Evolutionary conservation across 305 asterid genomes (phyloP).

Genomic region (Fraxinus dipetala): DNA sequence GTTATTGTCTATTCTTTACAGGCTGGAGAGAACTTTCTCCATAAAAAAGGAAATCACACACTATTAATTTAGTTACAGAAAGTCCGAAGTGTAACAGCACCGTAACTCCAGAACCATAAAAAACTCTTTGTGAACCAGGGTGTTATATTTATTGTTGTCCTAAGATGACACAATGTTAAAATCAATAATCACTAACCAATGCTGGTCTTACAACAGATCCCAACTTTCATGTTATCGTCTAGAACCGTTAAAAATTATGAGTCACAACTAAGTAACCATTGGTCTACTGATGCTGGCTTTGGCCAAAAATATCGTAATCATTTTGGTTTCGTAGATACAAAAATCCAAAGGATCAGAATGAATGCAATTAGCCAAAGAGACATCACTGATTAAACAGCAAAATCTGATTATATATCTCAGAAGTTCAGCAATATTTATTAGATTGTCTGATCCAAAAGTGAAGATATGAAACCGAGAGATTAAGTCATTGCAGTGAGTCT

Average conservation of each 20-base stretch:
- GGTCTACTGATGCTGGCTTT: not conserved
- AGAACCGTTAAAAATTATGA: not conserved
- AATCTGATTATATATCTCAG: not conserved
- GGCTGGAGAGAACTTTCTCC: not conserved
- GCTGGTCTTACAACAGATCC: not conserved
- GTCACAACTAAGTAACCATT: not conserved
- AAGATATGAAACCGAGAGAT: not conserved
- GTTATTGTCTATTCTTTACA: not conserved
- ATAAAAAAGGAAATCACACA: not conserved
- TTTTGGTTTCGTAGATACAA: not conserved
- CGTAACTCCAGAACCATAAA: not conserved
- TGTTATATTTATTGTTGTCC: not conserved
- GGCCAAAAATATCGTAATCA: not conserved
- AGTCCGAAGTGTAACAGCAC: constrained; percentile 1
- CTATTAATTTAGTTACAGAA: not conserved
- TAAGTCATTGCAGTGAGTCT: not conserved
- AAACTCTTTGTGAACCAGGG: not conserved
- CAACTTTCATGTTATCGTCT: not conserved
- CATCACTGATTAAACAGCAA: not conserved
- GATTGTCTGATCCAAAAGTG: not conserved
- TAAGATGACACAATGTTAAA: not conserved
- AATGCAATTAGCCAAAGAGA: not conserved
- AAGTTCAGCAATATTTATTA: not conserved
- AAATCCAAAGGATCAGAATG: not conserved
- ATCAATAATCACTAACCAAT: not conserved